A percentile compares a stretch with the other conserved stretches of the same genome.
phyloP scores from a whole-genome alignment of 163 green algal genomes.

The Chlamydomonas reinhardtii region DNA sequence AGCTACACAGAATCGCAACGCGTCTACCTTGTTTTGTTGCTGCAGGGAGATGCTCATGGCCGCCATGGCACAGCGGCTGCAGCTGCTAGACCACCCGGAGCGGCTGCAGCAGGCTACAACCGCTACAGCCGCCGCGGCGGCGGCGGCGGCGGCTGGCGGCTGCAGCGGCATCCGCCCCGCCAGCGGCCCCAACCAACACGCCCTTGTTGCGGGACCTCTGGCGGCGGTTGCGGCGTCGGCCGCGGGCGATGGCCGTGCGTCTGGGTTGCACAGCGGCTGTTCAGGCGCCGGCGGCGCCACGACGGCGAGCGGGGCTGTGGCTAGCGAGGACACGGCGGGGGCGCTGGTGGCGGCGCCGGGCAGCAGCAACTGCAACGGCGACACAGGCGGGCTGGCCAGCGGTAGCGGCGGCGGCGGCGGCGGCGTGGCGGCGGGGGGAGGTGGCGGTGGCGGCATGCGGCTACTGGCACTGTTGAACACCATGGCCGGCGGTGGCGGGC shows the following conservation, averaged over 20 bases:
- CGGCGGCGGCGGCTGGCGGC: not conserved
- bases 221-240: not conserved
- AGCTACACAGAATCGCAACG: too few relatives aligned
- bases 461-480: not conserved
- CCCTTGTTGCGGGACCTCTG: too few relatives aligned
- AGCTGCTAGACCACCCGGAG: slow-evolving; percentile 45
- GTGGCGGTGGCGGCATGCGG: not conserved
- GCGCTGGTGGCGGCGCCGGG: not conserved
- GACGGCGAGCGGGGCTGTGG: not conserved
- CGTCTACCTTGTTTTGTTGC: not conserved
- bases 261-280: not conserved
- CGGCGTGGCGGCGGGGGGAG: not conserved
- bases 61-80: slow-evolving; percentile 34
- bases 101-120: slow-evolving; percentile 5
- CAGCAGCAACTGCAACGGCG: too few relatives aligned
- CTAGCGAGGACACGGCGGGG: too few relatives aligned
- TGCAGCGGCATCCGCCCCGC: not conserved
- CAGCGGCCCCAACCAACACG: not conserved
- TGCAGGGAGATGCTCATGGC: slow-evolving; percentile 41
- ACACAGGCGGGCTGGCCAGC: not conserved
- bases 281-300: not conserved
- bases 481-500: not conserved
- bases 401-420: not conserved
- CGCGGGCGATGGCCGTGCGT: not conserved
- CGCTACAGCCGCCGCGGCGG: not conserved